Conservation (phyloP, 495 filamentous ascomycete genomes). For the Clohesyomyces aquaticus region DNA sequence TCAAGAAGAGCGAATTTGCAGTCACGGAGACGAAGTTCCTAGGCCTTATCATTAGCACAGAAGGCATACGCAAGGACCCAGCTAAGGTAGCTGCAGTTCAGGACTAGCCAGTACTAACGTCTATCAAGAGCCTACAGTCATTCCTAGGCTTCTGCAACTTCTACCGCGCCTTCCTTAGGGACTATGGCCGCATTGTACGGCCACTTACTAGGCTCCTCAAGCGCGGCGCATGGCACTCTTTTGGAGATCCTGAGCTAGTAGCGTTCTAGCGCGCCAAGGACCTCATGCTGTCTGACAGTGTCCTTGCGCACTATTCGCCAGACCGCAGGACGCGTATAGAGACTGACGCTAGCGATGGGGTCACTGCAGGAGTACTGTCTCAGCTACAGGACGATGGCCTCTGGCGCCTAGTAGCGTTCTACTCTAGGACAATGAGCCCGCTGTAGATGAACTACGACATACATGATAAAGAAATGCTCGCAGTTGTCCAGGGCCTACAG, state of each 20-base stretch:
- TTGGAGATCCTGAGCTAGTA: slow-evolving; percentile 44
- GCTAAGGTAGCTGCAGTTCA: slow-evolving; percentile 4
- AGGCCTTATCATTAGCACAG: slow-evolving; percentile 7
- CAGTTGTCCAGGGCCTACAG: slow-evolving; percentile 44
- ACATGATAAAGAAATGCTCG: slow-evolving; percentile 49
- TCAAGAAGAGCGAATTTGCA: slow-evolving; percentile 44
- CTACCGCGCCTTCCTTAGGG: slow-evolving; percentile 44
- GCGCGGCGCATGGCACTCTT: slow-evolving; percentile 50
- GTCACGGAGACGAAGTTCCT: slow-evolving; percentile 21
- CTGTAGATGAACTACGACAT: slow-evolving; percentile 43
- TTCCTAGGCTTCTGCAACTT: slow-evolving; percentile 50
- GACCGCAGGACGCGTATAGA: slow-evolving; percentile 36
- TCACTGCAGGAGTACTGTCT: slow-evolving; percentile 37
- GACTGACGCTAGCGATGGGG: slow-evolving; percentile 16
- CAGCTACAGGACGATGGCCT: slow-evolving; percentile 38
- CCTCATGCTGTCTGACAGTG: slow-evolving; percentile 48
- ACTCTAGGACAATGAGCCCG: slow-evolving; percentile 39
- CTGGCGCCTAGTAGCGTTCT: slow-evolving; percentile 42
- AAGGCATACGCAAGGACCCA: slow-evolving; percentile 11
- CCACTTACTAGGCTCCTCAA: slow-evolving; percentile 18
- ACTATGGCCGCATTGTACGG: slow-evolving; percentile 33
- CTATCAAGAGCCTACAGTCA: slow-evolving; percentile 33
- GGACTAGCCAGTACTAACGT: slow-evolving; percentile 5
- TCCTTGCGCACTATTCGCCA: slow-evolving; percentile 41
- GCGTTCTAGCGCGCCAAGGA: slow-evolving; percentile 43